Evolutionary conservation across 768 basidiomycete genomes (phyloP).

Genomic region (Pisolithus microcarpus): DNA sequence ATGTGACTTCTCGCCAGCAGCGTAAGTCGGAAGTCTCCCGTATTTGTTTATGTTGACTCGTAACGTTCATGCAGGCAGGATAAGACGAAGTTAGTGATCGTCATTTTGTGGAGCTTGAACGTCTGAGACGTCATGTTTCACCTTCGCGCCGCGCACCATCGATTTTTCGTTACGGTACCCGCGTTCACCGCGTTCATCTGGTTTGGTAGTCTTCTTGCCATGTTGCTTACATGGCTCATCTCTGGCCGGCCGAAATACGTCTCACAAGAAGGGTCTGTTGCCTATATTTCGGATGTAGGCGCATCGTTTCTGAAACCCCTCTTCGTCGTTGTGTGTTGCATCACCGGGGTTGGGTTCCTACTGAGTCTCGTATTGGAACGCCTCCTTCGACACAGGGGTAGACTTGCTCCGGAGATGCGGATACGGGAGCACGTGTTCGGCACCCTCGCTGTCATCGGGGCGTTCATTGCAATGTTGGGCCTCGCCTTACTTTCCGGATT

Average conservation of each 20-base stretch:
- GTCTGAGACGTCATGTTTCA: conserved; percentile 9
- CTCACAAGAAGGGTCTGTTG: conserved; percentile 48
- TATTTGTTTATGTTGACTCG: no score
- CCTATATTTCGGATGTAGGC: conserved; percentile 78
- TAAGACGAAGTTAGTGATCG: neutral
- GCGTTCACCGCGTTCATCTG: conserved; percentile 53
- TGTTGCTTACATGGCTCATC: conserved; percentile 68
- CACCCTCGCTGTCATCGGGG: conserved; percentile 51
- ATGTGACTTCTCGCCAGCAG: no score
- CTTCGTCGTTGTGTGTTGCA: conserved; percentile 57
- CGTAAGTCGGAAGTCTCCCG: no score
- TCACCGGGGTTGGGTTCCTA: conserved; percentile 59
- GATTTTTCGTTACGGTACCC: conserved; percentile 62
- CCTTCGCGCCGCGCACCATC: conserved; percentile 31
- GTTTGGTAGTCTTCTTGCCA: conserved; percentile 63
- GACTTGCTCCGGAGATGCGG: conserved; percentile 55
- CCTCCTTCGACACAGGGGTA: conserved; percentile 58
- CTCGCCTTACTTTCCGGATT: conserved; percentile 66
- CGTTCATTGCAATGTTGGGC: conserved; percentile 55
- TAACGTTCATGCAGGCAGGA: no score
- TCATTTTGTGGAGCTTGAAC: neutral
- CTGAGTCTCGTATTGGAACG: conserved; percentile 55
- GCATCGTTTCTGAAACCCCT: conserved; percentile 69
- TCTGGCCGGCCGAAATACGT: conserved; percentile 46
- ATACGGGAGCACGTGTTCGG: conserved; percentile 49